A percentile compares a stretch with the other conserved stretches of the same genome.
These are phyloP conservation scores for Metarhizium sp. DNA, from an alignment of 2,329 filamentous ascomycete genomes.

Conservation along the genomic window DNA sequence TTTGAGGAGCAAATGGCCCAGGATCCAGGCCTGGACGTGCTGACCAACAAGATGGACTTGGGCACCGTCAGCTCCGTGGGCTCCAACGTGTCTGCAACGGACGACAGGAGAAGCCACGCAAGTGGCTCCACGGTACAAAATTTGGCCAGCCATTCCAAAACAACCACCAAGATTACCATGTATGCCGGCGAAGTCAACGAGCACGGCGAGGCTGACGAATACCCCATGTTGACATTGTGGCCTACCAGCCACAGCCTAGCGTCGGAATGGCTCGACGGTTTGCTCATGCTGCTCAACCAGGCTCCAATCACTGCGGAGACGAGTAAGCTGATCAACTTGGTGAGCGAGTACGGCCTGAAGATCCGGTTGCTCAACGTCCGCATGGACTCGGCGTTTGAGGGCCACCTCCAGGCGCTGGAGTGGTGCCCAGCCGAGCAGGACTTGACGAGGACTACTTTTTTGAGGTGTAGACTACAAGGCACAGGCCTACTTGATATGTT, in stretches of 20 bases:
- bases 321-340: slow-evolving; percentile 75
- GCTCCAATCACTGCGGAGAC: slow-evolving; percentile 96
- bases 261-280: slow-evolving; percentile 92
- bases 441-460: slow-evolving; percentile 93
- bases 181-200: slow-evolving; percentile 39
- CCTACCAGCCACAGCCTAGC: slow-evolving; percentile 73
- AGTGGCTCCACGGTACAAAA: slow-evolving; percentile 34
- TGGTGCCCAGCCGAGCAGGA: slow-evolving; percentile 73
- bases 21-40: slow-evolving; percentile 61
- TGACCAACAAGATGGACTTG: slow-evolving; percentile 79
- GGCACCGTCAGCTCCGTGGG: slow-evolving; percentile 84
- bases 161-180: slow-evolving; percentile 83
- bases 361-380: slow-evolving; percentile 86
- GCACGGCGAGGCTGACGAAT: slow-evolving; percentile 43
- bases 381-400: slow-evolving; percentile 66
- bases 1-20: slow-evolving; percentile 57
- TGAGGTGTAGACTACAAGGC: slow-evolving; percentile 46
- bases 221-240: slow-evolving; percentile 71
- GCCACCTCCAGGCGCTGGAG: slow-evolving; percentile 58
- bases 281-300: slow-evolving; percentile 91
- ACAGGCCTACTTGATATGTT: neutral
- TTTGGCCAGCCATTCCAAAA: slow-evolving; percentile 24
- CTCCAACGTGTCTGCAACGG: slow-evolving; percentile 72
- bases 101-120: slow-evolving; percentile 35
- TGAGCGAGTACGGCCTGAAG: slow-evolving; percentile 85